These are phyloP conservation scores for Plasmodium yoelii DNA, from an alignment of 169 alveolate species.

Conservation along the genomic window DNA sequence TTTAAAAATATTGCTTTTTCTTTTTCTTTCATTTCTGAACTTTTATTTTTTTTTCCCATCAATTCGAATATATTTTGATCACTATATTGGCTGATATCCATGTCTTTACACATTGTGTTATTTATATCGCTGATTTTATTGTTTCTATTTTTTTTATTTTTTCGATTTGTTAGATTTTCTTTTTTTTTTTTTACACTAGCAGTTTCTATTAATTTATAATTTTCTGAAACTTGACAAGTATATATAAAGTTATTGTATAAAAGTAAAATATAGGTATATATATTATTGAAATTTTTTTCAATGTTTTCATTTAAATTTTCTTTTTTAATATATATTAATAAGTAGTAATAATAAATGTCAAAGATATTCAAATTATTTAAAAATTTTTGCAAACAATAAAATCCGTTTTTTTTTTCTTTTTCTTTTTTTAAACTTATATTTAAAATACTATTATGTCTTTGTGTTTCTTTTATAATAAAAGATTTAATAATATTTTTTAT, in stretches of 20 bases:
- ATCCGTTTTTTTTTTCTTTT: slow-evolving; percentile 71
- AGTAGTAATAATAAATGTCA: slow-evolving; percentile 53
- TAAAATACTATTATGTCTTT: slow-evolving; percentile 38
- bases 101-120: background rate
- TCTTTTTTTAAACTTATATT: slow-evolving; percentile 44
- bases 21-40: background rate
- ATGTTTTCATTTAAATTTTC: slow-evolving; percentile 18
- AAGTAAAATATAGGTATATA: slow-evolving; percentile 36
- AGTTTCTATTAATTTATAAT: background rate
- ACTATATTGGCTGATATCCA: background rate
- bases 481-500: slow-evolving; percentile 32
- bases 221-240: background rate
- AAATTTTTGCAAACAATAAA: slow-evolving; percentile 41
- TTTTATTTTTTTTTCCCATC: background rate
- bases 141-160: background rate
- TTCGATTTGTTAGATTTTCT: background rate
- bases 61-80: background rate
- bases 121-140: background rate
- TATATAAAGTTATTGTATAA: slow-evolving; percentile 32
- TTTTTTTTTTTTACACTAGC: background rate
- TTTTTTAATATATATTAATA: slow-evolving; percentile 19
- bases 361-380: slow-evolving; percentile 36
- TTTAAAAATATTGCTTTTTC: background rate
- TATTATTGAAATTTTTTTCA: slow-evolving; percentile 15
- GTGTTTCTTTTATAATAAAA: slow-evolving; percentile 47